Evolutionary conservation across 2,329 filamentous ascomycete species (phyloP), one percentile per base, ranked within the genome.

Genomic region (Alternaria arborescens): DNA sequence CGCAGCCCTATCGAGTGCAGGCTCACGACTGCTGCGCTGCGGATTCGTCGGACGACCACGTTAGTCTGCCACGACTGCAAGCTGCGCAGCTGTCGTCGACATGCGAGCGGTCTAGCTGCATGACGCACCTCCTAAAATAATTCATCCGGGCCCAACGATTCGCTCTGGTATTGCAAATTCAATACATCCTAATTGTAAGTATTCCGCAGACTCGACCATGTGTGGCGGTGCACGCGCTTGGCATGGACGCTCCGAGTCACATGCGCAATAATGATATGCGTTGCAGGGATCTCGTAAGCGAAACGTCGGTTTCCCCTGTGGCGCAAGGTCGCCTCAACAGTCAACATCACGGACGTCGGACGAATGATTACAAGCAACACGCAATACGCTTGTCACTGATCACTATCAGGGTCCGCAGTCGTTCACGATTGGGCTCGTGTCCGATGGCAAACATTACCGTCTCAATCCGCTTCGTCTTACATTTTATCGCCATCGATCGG

Each of bases 61-160:
- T 74, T 77, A 69, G 73, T 63, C 64, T 73, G 68, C 68, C 69
- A 71, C 66, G 70, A 72, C 62, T 66, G 70, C 68, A 73, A 66
- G 67, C 71, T 72, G 69, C 71, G 69, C 59, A 69, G 48, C 61
- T 67, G 60, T 58, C 56, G 53, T 51, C 58, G 61, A 57, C 59
- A 67, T 73, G 72, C 74, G 68, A 71, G 64, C 64, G 61, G 54
- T 66, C 64, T 72, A 73, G 72, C 72, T 74, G 73, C 74, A 73
- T 74, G 55, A 69, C 60, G 61, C 62, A 66, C 38, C 66, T 65
- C 66, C 69, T 64, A 64, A 73, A 76, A 76, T 60, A 60, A 74
- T 73, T 72, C 67, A 66, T 61, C 58, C 61, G 65, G 61, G 10
- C 65, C 61, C 60, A 69, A 65, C 68, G 66, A 66, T 68, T 65